A percentile compares a stretch with the other conserved stretches of the same genome.
These are phyloP conservation scores for Balansia obtecta DNA, from an alignment of 2,329 filamentous ascomycete species.

Conservation along the genomic window DNA sequence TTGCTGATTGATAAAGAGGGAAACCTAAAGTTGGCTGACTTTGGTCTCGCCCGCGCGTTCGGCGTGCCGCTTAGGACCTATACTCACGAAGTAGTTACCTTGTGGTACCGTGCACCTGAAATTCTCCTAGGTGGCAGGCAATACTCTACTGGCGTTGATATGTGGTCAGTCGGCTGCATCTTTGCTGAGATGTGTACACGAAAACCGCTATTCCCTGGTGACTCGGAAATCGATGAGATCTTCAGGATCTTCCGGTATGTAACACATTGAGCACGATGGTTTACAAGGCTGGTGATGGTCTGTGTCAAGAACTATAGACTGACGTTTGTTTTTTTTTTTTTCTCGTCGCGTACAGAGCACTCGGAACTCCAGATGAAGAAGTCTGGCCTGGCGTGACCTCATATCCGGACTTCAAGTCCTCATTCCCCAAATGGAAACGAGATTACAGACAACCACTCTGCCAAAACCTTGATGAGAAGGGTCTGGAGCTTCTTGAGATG, in stretches of 20 bases:
- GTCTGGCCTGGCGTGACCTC: conserved; percentile 88
- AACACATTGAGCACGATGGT: background rate
- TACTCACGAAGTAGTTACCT: conserved; percentile 87
- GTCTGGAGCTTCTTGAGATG: conserved; percentile 53
- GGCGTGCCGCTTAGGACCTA: conserved; percentile 85
- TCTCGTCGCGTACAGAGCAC: conserved; percentile 34
- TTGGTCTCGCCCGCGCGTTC: conserved; percentile 79
- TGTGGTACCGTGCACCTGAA: conserved; percentile 87
- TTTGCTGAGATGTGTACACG: conserved; percentile 95
- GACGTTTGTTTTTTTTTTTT: no score
- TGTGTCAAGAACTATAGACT: background rate
- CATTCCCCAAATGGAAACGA: conserved; percentile 82
- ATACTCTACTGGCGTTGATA: conserved; percentile 88
- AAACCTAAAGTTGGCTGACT: conserved; percentile 84
- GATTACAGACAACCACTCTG: conserved; percentile 55
- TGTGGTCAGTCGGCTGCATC: conserved; percentile 92
- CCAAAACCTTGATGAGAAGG: conserved; percentile 57
- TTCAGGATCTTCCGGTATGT: conserved; percentile 57
- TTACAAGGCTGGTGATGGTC: background rate
- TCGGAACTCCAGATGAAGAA: conserved; percentile 73
- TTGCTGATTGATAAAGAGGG: conserved; percentile 75
- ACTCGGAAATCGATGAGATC: conserved; percentile 50
- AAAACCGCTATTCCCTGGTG: conserved; percentile 83
- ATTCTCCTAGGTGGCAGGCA: conserved; percentile 83
- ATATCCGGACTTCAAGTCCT: conserved; percentile 85